Base-by-base conservation (phyloP, 176 grass and related monocot species). In the Oryza longistaminata region DNA sequence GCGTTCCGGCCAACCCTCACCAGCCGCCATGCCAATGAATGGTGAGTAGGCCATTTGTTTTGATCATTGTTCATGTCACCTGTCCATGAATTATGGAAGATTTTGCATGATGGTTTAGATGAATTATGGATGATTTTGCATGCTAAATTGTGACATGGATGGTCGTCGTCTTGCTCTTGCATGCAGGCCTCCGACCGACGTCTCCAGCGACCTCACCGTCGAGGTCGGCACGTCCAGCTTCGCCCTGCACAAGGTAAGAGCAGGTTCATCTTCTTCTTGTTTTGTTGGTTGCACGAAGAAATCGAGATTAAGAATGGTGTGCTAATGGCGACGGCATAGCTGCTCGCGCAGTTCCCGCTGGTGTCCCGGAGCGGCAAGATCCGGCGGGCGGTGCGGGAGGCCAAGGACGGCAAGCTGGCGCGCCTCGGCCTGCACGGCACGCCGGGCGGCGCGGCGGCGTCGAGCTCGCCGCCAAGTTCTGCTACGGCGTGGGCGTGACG, bases 191-290 rank as follows among this genome's bases (percentile, higher is more conserved):
- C 91, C 90, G 43, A 92, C 91, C 34, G 96, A 99, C 77, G 96
- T 99, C 72, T 95, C 96, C 2, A 99, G 93, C 81, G 96, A 99
- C 86, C 96, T 99, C 50, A 86, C 89, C 52, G 91, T 99, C 44
- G 93, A 94, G 50, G 90, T 96, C 25, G 96, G 96, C 74, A 91
- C 96, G 0, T 92, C 91, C 58, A 99, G 88, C 90, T 99, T 96
- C 75, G 90, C 96, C 25, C 96, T 96, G 75, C 96, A 99, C 91
- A 99, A 99, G 96, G 96, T 99, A 68, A 96, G 76, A 74, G 39
- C 35, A 37, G 4, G 0, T 37, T 37, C 37, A 31, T 31, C 27
- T 29, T 55, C 24, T 5, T 26, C 25, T 0, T 82, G 11, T 2
- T 66, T 79, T 40, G 7, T 13, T 43, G 42, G 22, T 45, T 16